Evolutionary conservation across 1,284 basidiomycete species (phyloP).

Genomic region (Cryptococcus sp.): DNA sequence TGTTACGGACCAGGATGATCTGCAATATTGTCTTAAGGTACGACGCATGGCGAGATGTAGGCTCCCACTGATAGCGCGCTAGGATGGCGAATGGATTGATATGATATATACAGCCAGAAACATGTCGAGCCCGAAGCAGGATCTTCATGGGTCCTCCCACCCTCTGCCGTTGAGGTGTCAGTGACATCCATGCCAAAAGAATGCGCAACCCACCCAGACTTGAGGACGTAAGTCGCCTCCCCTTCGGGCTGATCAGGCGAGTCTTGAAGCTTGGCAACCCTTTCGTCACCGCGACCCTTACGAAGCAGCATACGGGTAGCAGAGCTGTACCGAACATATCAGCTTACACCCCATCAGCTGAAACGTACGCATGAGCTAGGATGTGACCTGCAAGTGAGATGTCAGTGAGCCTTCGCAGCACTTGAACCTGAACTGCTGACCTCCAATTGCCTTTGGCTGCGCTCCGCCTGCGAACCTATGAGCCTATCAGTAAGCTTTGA

Average conservation of each 20-base stretch:
- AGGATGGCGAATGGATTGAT: no score
- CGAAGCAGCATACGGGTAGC: slow-evolving; percentile 50
- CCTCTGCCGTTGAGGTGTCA: no score
- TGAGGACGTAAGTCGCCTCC: slow-evolving; percentile 84
- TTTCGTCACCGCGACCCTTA: slow-evolving; percentile 85
- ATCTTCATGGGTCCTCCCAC: no score
- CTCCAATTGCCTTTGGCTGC: slow-evolving; percentile 81
- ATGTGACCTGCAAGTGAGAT: slow-evolving; percentile 42
- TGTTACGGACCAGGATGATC: no score
- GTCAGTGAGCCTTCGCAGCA: background rate
- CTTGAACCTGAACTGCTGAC: slow-evolving; percentile 51
- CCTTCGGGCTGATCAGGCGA: slow-evolving; percentile 89
- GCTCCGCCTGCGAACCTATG: slow-evolving; percentile 77
- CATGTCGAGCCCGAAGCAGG: no score
- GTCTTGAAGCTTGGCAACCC: slow-evolving; percentile 92
- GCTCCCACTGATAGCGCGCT: no score
- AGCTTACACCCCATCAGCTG: no score
- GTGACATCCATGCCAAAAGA: no score
- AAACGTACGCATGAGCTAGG: slow-evolving; percentile 53
- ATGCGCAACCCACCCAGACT: slow-evolving; percentile 42
- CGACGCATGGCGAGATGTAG: no score
- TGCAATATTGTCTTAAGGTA: no score
- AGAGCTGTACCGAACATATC: slow-evolving; percentile 24
- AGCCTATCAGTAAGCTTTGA: background rate
- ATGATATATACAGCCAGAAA: no score